Evolutionary conservation across 2,329 filamentous ascomycete genomes (phyloP).

Genomic region (Cadophora sp.): DNA sequence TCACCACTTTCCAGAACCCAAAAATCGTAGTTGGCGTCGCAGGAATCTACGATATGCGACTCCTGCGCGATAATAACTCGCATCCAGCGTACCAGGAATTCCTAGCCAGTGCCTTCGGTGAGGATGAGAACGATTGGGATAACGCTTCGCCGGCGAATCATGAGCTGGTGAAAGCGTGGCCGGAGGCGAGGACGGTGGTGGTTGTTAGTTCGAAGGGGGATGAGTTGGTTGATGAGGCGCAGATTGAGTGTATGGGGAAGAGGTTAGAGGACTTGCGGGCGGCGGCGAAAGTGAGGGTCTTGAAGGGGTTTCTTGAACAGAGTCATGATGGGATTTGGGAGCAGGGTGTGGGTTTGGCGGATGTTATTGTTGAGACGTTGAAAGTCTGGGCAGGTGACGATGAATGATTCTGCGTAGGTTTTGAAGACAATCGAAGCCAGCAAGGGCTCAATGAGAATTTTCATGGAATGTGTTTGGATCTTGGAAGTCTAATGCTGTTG

Average conservation of each 20-base stretch:
- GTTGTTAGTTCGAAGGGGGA: constrained; percentile 51
- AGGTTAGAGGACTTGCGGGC: not conserved
- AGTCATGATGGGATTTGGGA: constrained; percentile 16
- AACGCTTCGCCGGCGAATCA: constrained; percentile 43
- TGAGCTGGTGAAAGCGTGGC: constrained; percentile 18
- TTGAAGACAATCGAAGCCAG: not conserved
- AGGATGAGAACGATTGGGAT: constrained; percentile 57
- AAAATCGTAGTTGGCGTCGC: constrained; percentile 63
- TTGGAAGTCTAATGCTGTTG: not conserved
- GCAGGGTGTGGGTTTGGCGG: constrained; percentile 12
- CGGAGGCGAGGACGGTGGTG: constrained; percentile 24
- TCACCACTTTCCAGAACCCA: constrained; percentile 46
- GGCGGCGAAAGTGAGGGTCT: not conserved
- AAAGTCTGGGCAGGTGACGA: not conserved
- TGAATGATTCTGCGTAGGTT: not conserved
- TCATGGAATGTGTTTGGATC: not conserved
- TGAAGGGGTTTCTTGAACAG: constrained; percentile 12
- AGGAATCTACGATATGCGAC: constrained; percentile 69
- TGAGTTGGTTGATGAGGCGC: constrained; percentile 41
- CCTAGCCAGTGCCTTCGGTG: constrained; percentile 51
- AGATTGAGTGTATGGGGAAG: constrained; percentile 37
- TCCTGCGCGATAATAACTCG: constrained; percentile 31
- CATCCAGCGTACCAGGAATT: constrained; percentile 35
- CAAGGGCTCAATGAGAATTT: not conserved
- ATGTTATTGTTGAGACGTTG: constrained; percentile 7